These are phyloP conservation scores for Saitozyma podzolica DNA, from an alignment of 768 basidiomycete species.

Conservation along the genomic window DNA sequence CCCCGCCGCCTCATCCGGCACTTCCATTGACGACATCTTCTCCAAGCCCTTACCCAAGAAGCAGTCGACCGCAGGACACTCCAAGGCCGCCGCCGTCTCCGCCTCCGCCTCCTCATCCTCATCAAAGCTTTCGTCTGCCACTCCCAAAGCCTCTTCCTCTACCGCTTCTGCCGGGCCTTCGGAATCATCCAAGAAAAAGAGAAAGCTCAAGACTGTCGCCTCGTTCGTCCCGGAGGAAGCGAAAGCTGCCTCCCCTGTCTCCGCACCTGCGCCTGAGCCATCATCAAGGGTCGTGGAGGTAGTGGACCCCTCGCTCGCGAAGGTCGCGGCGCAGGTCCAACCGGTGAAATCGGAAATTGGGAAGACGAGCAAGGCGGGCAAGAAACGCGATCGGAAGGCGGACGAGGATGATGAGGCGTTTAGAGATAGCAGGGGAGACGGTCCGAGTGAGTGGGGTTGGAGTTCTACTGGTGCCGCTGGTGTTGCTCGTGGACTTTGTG, in stretches of 20 bases:
- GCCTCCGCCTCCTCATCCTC: slow-evolving; percentile 1
- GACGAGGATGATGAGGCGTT: slow-evolving; percentile 46
- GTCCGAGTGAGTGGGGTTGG: slow-evolving; percentile 32
- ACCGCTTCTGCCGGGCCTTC: not conserved
- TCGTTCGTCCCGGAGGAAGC: slow-evolving; percentile 11
- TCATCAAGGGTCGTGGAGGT: slow-evolving; percentile 17
- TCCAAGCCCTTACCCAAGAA: slow-evolving; percentile 4
- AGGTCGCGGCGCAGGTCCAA: not conserved
- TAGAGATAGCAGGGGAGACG: slow-evolving; percentile 48
- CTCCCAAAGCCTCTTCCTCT: not conserved
- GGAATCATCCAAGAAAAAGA: slow-evolving; percentile 29
- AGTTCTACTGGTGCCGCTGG: not conserved
- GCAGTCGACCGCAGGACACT: slow-evolving; percentile 1
- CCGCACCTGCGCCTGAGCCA: not conserved
- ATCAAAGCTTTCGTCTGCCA: slow-evolving; percentile 4
- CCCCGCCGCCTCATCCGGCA: not conserved
- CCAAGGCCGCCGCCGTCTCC: slow-evolving; percentile 1
- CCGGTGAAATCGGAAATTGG: not conserved
- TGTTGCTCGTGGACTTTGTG: not conserved
- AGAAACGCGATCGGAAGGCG: slow-evolving; percentile 28
- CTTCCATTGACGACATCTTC: slow-evolving; percentile 32
- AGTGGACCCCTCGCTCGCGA: slow-evolving; percentile 18
- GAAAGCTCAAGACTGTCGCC: slow-evolving; percentile 27
- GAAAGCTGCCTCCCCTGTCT: not conserved
- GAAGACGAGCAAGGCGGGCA: slow-evolving; percentile 6